Evolutionary conservation across 805 yeast species (phyloP), one percentile per base, ranked within the genome.

Genomic region (Lipomyces starkeyi): DNA sequence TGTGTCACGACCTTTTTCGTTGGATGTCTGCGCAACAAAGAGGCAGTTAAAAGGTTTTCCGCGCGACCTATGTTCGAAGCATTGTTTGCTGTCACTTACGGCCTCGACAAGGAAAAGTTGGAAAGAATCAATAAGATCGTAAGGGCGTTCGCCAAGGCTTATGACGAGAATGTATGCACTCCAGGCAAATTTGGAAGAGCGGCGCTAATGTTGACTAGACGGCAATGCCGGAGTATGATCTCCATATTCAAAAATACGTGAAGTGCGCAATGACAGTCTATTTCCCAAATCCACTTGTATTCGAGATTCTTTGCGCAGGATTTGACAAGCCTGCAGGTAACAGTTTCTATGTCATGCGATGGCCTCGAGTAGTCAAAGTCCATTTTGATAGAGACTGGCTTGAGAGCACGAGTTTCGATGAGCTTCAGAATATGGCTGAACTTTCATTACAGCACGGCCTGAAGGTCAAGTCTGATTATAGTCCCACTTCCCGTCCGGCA

Each of bases 301-400:
- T 64, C 25, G 70, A 67, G 27, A 49, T 67, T 4, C 25, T 60
- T 9, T 32, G 65, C 22, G 70, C 67, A 14, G 68, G 70, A 9
- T 67, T 61, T 37, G 70, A 67, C 56, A 67, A 61, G 55, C 68
- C 70, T 7, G 56, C 37, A 7, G 63, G 64, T 17, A 56, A 49
- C n/a, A 47, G 32, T 14, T 52, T 49, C 22, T 67, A 64, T 29
- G 59, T 67, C 17, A 53, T 40, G 47, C 59, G 70, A 1, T 67
- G 70, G 70, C 70, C 70, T 17, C 37, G 70, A 13, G 68, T 67
- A n/a, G 61, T 57, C 25, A 67, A 67, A 49, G 49, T 64, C 4
- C 62, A 47, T n/a, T 61, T 56, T 32, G 70, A 64, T 47, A 43
- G 68, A 14, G 63, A 49, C 3, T 67, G 70, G 70, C 17, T 22